Base-by-base conservation (phyloP, 164 flowering plant species). In the Chloranthus sessilifolius region DNA sequence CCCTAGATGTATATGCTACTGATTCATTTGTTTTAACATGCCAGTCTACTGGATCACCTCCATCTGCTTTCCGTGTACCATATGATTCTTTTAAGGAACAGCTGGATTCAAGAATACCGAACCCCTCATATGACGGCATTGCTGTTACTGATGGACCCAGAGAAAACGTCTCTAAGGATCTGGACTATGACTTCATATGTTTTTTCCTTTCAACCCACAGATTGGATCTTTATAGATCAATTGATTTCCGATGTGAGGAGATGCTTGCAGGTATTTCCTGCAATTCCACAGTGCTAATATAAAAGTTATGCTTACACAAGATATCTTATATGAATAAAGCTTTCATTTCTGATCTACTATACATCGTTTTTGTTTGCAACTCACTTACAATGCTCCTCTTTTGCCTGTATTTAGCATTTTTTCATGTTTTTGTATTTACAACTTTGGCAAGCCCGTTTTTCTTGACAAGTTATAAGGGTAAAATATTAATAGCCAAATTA, bases 31-130 rank as follows among this genome's bases (percentile, higher is more conserved):
- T n/a, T n/a, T n/a, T n/a, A n/a, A 36, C 43, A n/a, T 73, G 59
- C 57, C 81, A 92, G 98, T 71, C 90, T 27, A 83, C 78, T 68
- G 95, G 98, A 53, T 81, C 83, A 48, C 90, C 98, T 53, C 94
- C 94, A 36, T 92, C 98, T 43, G 82, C 96, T 47, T 82, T 88
- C 64, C 68, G 51, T 46, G 76, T 88, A 26, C 98, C 98, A 25
- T 92, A 88, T 67, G 77, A 88, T 68, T 74, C 88, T 56, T 92
- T 79, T 65, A 78, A 59, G 64, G 73, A 75, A 43, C 74, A 69
- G 34, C 14, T 49, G 43, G 58, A 59, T 33, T 70, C 76, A 20
- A 60, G 53, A 57, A 50, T 8, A 27, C 31, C 57, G 51, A 72
- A 57, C 3, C 17, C 46, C 33, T 55, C 70, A 48, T 15, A 22